Percentiles rank a stretch among this genome's conserved stretches.
Evolutionary conservation across 2,329 filamentous ascomycete genomes (phyloP).

Genomic region (Fusarium sp.): DNA sequence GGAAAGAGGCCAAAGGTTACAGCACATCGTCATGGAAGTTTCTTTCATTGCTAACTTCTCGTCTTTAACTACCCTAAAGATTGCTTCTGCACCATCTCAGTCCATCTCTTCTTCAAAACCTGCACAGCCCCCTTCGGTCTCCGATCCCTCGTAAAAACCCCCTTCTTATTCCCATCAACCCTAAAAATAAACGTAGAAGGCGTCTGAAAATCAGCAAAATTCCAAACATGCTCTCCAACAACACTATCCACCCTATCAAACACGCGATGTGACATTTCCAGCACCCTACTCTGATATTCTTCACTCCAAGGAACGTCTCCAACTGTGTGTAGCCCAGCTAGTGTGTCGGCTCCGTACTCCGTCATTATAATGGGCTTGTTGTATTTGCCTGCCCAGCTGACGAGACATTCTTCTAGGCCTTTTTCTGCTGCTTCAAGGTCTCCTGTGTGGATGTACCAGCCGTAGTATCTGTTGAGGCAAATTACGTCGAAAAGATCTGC

Average conservation of each 20-base stretch:
- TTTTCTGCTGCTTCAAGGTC: background rate
- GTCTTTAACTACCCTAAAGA: background rate
- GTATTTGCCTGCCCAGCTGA: background rate
- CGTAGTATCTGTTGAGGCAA: background rate
- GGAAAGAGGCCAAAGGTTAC: no score
- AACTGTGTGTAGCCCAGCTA: slow-evolving; percentile 6
- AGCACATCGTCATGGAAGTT: no score
- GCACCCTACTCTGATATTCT: slow-evolving; percentile 24
- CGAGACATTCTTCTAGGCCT: background rate
- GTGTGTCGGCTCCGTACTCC: background rate
- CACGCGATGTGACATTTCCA: slow-evolving; percentile 32
- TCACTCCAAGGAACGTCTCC: slow-evolving; percentile 34
- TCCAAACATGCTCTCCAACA: slow-evolving; percentile 34
- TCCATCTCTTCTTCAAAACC: slow-evolving; percentile 17
- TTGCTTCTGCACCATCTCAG: background rate
- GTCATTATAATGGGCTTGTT: background rate
- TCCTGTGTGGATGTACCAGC: background rate
- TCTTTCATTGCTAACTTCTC: background rate
- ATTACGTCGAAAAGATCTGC: background rate
- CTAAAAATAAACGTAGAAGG: slow-evolving; percentile 22
- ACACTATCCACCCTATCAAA: slow-evolving; percentile 32
- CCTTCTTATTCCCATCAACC: slow-evolving; percentile 37
- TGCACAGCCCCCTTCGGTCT: slow-evolving; percentile 19
- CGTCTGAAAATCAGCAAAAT: slow-evolving; percentile 34
- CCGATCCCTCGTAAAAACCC: slow-evolving; percentile 27